Conservation (phyloP, 2,329 filamentous ascomycete species). For the Pyrenophora teres region DNA sequence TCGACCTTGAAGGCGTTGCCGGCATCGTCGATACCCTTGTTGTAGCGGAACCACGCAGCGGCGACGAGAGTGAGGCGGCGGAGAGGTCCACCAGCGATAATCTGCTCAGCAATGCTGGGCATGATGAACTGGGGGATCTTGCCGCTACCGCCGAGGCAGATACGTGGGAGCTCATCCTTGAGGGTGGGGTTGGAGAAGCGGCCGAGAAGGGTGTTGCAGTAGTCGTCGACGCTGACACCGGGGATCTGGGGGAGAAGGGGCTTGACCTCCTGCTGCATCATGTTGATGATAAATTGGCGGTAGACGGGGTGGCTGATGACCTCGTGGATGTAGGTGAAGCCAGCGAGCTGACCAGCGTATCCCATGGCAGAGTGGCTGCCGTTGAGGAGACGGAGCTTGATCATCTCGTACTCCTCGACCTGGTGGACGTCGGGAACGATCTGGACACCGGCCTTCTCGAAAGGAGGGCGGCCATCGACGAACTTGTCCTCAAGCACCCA, state of each 20-base stretch:
- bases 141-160: slow-evolving; percentile 38
- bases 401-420: slow-evolving; percentile 36
- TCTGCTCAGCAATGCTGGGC: slow-evolving; percentile 37
- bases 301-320: slow-evolving; percentile 31
- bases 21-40: slow-evolving; percentile 30
- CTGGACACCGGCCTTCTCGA: slow-evolving; percentile 39
- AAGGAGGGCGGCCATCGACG: slow-evolving; percentile 32
- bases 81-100: slow-evolving; percentile 29
- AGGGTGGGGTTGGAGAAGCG: slow-evolving; percentile 37
- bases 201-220: slow-evolving; percentile 31
- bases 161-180: slow-evolving; percentile 37
- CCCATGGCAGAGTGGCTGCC: slow-evolving; percentile 36
- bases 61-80: slow-evolving; percentile 31
- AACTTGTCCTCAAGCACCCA: slow-evolving; percentile 41
- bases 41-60: slow-evolving; percentile 38
- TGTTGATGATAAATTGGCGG: slow-evolving; percentile 34
- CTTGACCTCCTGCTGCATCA: slow-evolving; percentile 40
- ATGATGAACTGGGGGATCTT: slow-evolving; percentile 41
- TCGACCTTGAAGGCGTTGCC: slow-evolving; percentile 30
- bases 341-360: slow-evolving; percentile 32
- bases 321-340: slow-evolving; percentile 37
- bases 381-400: slow-evolving; percentile 37
- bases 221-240: slow-evolving; percentile 33
- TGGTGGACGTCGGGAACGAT: slow-evolving; percentile 33
- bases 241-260: slow-evolving; percentile 35